Base-by-base conservation (phyloP, 192 early-diverging fungal species). In the Coemansia sp. region DNA sequence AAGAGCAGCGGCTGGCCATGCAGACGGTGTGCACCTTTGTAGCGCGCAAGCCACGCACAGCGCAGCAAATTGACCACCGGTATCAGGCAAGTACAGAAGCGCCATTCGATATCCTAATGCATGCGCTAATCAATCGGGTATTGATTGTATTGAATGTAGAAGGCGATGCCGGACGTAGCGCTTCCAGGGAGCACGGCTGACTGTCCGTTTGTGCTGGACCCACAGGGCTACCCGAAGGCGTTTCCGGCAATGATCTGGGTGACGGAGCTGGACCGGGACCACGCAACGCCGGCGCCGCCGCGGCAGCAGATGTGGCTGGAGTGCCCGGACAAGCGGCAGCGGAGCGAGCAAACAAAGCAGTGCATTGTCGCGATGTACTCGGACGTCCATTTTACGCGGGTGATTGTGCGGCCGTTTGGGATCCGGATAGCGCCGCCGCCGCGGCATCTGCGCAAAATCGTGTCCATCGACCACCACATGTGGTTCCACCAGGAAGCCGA, bases 171-270 rank as follows among this genome's bases (percentile, higher is more conserved):
- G 1, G 44, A 41, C 3, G 40, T 50, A 9, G 43, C 43, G 37
- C 38, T 34, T 18, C 64, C 64, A 3, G 64, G 42, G 20, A 5
- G 47, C 4, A 14, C 26, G 11, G 15, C 49, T 18, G 34, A 51
- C 31, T 49, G 54, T 18, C 55, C 41, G 15, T 66, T 51, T 36
- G 17, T 58, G 12, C 51, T 66, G 17, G 64, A 66, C 44, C 64
- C 64, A n/a, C 64, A 66, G 32, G 64, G 64, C 2, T 66, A 55
- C 26, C 64, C 64, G 0, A 37, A 49, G 30, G 52, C 26, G n/a
- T 59, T 66, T 43, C 64, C 64, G 12, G 64, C 44, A n/a, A 51
- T 55, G 34, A 59, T 66, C 56, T 66, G 64, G 64, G 51, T 51
- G 20, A 58, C 40, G 14, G 51, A 53, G 38, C 44, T 66, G 38